Base-by-base conservation (phyloP, 106 monocot genomes). In the Acorus gramineus region DNA sequence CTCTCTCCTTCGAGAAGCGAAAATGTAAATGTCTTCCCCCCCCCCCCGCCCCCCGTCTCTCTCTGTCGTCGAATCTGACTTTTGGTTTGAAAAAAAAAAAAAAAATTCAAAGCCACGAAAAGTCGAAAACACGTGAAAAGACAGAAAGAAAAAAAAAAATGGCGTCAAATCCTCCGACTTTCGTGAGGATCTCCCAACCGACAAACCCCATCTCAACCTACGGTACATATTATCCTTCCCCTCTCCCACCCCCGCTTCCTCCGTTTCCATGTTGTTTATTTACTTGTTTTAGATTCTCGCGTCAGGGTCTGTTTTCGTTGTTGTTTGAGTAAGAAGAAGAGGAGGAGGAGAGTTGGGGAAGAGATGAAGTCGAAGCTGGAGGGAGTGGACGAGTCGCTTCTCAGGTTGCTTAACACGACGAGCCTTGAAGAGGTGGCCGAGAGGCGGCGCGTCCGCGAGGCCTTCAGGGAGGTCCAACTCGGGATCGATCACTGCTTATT, bases 401-500 rank as follows among this genome's bases (percentile, higher is more conserved):
- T 60, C 53, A 76, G 60, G 74, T 77, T 84, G 84, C 84, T 82
- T 4, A 8, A 76, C 12, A 66, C 71, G 55, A 73, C 81, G 10
- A 84, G 84, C 12, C 77, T 90, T 42, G 90, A 95, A 61, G 71
- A 87, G 46, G 90, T 80, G 1, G 7, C 62, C 4, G 93, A 93
- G 69, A 71, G 93, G 63, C 75, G 93, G 44, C 67, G 78, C 52
- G 67, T 89, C 14, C 78, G 93, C 44, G 85, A 89, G 47, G 87
- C 84, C 6, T 95, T 95, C 65, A 90, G 82, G 72, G 85, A 87
- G 6, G 71, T 84, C 4, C 95, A 95, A 64, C 85, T 95, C 10
- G 66, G 74, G 11, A 87, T 95, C 54, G 90, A 90, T 60, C 95
- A 95, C 60, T 90, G 84, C 74, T 74, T 95, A 64, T 84, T 95